These are phyloP conservation scores for Mycena leptocephala DNA, from an alignment of 768 basidiomycete species.

Conservation along the genomic window DNA sequence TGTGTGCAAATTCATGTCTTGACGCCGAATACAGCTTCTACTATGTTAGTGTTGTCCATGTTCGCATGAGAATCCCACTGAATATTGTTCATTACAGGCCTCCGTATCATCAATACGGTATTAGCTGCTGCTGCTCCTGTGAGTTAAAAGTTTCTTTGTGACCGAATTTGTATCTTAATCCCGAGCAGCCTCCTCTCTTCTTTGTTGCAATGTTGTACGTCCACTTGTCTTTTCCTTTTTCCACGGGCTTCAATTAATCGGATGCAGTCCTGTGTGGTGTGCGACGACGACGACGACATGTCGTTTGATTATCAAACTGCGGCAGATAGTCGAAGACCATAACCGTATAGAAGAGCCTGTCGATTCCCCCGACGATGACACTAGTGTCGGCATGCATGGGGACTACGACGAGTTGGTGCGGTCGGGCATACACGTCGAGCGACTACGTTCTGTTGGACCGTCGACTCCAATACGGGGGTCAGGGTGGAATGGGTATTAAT, in stretches of 20 bases:
- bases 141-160: not conserved
- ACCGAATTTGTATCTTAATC: not conserved
- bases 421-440: slow-evolving; percentile 31
- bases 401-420: slow-evolving; percentile 32
- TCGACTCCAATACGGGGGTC: slow-evolving; percentile 31
- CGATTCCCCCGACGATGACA: not conserved
- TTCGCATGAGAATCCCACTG: not conserved
- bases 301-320: slow-evolving; percentile 32
- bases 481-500: not conserved
- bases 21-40: slow-evolving; percentile 9
- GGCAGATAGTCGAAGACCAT: slow-evolving; percentile 17
- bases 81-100: not conserved
- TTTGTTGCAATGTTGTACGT: slow-evolving; percentile 39
- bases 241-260: not conserved
- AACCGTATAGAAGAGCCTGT: not conserved
- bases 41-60: slow-evolving; percentile 3
- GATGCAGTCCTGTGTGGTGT: slow-evolving; percentile 31
- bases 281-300: slow-evolving; percentile 32
- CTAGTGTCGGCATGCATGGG: not conserved
- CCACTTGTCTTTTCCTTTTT: not conserved
- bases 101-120: slow-evolving; percentile 33
- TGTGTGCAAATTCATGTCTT: not conserved
- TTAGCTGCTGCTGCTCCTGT: slow-evolving; percentile 20
- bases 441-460: slow-evolving; percentile 31
- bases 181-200: slow-evolving; percentile 1